These are phyloP conservation scores for Myxozyma kluyveri DNA, from an alignment of 805 yeast species.

Conservation along the genomic window DNA sequence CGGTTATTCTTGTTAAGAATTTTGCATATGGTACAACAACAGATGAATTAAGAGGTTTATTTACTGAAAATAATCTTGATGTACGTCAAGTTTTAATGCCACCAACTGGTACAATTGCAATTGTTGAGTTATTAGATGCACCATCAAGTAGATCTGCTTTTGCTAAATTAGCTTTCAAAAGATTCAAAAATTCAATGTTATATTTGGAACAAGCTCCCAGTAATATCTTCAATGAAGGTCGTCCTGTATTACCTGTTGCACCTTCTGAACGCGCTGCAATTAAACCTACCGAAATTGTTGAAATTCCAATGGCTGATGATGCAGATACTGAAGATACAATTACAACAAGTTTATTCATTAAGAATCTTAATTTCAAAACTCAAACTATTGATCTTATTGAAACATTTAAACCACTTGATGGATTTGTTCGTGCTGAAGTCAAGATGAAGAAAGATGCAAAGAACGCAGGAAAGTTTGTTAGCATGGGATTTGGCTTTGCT, in stretches of 20 bases:
- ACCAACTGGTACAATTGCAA: conserved; percentile 93
- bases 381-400: conserved; percentile 54
- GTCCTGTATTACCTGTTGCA: conserved; percentile 11
- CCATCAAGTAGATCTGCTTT: conserved; percentile 89
- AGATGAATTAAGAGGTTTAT: conserved; percentile 78
- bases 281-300: conserved; percentile 13
- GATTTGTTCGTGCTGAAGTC: conserved; percentile 77
- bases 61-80: conserved; percentile 69
- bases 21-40: conserved; percentile 83
- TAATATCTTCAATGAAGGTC: conserved; percentile 65
- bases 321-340: conserved; percentile 40
- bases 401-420: conserved; percentile 67
- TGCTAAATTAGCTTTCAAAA: conserved; percentile 76
- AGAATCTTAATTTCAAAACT: conserved; percentile 86
- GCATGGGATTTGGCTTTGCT: conserved; percentile 98
- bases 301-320: conserved; percentile 30
- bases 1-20: conserved; percentile 78
- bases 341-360: conserved; percentile 87
- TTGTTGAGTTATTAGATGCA: conserved; percentile 79
- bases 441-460: conserved; percentile 87
- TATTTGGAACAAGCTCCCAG: conserved; percentile 94
- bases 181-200: conserved; percentile 81
- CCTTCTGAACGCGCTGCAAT: conserved; percentile 35
- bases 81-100: conserved; percentile 84
- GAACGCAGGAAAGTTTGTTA: conserved; percentile 58